Conservation (phyloP, 73 alveolate genomes). For the Paramecium bursaria region DNA sequence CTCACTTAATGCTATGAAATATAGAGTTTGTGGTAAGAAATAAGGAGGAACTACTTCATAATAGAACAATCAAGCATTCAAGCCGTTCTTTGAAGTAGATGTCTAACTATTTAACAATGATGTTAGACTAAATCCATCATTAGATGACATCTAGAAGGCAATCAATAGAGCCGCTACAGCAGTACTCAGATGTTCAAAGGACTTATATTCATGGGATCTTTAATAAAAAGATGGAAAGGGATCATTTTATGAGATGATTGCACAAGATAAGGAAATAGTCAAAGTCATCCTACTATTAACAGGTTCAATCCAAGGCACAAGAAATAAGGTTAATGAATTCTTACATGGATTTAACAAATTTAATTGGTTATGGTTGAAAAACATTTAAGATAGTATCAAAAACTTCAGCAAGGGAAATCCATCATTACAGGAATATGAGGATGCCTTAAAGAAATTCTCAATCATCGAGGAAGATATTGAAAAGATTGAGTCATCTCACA, state of each 20-base stretch:
- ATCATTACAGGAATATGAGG: constrained; percentile 98
- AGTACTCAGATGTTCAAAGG: constrained; percentile 98
- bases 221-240: constrained; percentile 94
- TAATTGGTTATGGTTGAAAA: constrained; percentile 98
- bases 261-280: constrained; percentile 99
- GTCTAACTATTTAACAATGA: constrained; percentile 95
- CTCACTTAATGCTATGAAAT: constrained; percentile 98
- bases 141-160: constrained; percentile 86
- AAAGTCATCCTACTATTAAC: constrained; percentile 99
- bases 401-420: constrained; percentile 96
- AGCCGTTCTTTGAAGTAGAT: constrained; percentile 99
- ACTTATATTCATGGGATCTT: constrained; percentile 95
- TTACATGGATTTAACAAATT: constrained; percentile 95
- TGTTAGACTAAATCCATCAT: constrained; percentile 90
- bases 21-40: constrained; percentile 98
- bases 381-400: constrained; percentile 93
- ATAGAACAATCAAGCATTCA: constrained; percentile 81
- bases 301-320: constrained; percentile 98
- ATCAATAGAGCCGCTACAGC: constrained; percentile 99
- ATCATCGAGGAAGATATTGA: constrained; percentile 90
- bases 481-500: constrained; percentile 85
- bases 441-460: constrained; percentile 84
- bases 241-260: constrained; percentile 99
- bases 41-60: constrained; percentile 74
- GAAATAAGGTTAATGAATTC: constrained; percentile 88